Evolutionary conservation across 176 grass and related monocot genomes (phyloP).

Genomic region (Poa annua): DNA sequence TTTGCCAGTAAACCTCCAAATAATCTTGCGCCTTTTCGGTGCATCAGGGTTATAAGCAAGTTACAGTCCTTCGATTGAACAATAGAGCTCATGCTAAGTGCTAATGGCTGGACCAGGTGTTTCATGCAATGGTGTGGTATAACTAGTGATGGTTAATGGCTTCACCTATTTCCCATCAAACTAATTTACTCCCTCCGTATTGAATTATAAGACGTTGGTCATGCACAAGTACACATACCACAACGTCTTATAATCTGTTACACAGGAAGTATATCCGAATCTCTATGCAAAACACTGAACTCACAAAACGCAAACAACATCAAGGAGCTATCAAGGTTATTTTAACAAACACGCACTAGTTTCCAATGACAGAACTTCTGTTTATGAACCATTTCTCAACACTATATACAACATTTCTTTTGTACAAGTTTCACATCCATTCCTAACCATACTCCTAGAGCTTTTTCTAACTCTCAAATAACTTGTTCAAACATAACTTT

Average conservation of each 20-base stretch:
- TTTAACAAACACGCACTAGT: not conserved
- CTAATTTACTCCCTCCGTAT: not conserved
- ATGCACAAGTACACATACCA: no score
- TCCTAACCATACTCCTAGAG: not conserved
- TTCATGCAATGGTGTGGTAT: not conserved
- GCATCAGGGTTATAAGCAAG: not conserved
- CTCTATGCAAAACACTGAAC: not conserved
- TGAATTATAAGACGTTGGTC: no score
- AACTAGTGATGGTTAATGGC: not conserved
- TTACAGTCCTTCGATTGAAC: not conserved
- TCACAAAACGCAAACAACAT: not conserved
- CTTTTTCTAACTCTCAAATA: slow-evolving; percentile 6
- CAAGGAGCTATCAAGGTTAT: not conserved
- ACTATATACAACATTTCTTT: not conserved
- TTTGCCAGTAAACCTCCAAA: not conserved
- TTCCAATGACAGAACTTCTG: not conserved
- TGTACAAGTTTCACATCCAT: slow-evolving; percentile 18
- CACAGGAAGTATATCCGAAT: not conserved
- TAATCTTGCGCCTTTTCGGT: not conserved
- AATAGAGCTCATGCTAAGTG: not conserved
- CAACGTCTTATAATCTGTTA: no score
- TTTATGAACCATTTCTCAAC: not conserved
- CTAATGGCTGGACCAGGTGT: not conserved
- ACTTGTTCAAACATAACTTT: slow-evolving; percentile 54
- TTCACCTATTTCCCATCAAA: not conserved